A percentile compares a stretch with the other conserved stretches of the same genome.
These are phyloP conservation scores for Botrytis galanthina DNA, from an alignment of 2,329 filamentous ascomycete species.

Conservation along the genomic window DNA sequence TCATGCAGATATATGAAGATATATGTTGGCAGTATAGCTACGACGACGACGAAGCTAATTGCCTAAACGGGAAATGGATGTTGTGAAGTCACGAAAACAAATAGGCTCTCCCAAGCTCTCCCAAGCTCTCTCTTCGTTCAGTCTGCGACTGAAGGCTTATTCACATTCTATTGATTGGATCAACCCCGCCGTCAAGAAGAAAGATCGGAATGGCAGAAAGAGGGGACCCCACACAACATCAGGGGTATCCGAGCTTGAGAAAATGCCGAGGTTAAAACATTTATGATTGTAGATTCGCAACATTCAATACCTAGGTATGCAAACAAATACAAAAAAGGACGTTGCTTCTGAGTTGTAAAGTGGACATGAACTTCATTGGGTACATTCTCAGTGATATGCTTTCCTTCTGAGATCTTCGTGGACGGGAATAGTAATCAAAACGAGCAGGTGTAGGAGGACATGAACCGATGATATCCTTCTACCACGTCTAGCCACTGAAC, in stretches of 20 bases:
- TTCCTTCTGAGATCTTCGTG: background rate
- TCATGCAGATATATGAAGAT: conserved; percentile 21
- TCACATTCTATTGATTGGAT: conserved; percentile 7
- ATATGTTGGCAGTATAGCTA: conserved; percentile 4
- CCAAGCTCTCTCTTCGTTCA: background rate
- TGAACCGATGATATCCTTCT: background rate
- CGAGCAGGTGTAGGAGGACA: background rate
- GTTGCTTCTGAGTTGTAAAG: background rate
- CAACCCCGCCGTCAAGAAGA: conserved; percentile 5
- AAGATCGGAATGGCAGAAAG: conserved; percentile 8
- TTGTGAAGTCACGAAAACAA: conserved; percentile 26
- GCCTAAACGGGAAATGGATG: conserved; percentile 29
- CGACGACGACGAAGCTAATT: conserved; percentile 25
- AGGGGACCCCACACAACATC: conserved; percentile 7
- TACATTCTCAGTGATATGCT: background rate
- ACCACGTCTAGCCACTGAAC: background rate
- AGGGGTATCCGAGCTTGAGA: background rate
- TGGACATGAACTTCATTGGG: background rate
- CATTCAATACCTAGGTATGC: background rate
- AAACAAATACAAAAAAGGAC: background rate
- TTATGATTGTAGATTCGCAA: background rate
- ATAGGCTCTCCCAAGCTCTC: conserved; percentile 3
- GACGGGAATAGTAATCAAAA: background rate
- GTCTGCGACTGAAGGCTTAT: background rate
- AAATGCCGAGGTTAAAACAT: conserved; percentile 2